phyloP scores from a whole-genome alignment of 1,284 basidiomycete species.

The Ceratobasidium sp. region DNA sequence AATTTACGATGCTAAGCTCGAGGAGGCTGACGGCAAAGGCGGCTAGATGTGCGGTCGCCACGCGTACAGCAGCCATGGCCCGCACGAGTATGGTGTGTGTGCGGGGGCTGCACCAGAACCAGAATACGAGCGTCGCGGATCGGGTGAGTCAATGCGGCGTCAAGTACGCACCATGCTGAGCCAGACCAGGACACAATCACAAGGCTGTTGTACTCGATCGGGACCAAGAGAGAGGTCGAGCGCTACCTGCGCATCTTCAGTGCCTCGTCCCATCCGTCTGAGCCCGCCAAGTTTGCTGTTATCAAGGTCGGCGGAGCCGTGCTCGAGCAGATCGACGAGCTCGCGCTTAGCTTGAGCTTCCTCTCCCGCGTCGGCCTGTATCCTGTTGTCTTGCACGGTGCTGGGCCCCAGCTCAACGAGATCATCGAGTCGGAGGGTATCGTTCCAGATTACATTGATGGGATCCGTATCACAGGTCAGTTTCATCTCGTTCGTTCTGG shows the following conservation, averaged over 20 bases:
- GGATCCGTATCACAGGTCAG: slow-evolving; percentile 91
- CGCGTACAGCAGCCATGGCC: background rate
- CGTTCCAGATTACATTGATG: slow-evolving; percentile 93
- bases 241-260: slow-evolving; percentile 96
- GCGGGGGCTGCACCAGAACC: slow-evolving; percentile 12
- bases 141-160: slow-evolving; percentile 7
- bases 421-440: slow-evolving; percentile 91
- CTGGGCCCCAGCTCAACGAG: slow-evolving; percentile 92
- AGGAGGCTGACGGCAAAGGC: slow-evolving; percentile 6
- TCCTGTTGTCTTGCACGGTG: slow-evolving; percentile 93
- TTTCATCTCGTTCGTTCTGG: slow-evolving; percentile 39
- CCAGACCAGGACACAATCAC: slow-evolving; percentile 86
- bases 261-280: slow-evolving; percentile 81
- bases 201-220: slow-evolving; percentile 92
- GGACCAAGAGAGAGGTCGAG: slow-evolving; percentile 94
- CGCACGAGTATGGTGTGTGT: background rate
- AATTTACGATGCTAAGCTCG: slow-evolving; percentile 26
- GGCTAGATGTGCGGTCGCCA: slow-evolving; percentile 2
- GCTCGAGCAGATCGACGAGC: slow-evolving; percentile 87
- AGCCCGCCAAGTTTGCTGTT: slow-evolving; percentile 91
- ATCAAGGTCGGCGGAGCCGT: slow-evolving; percentile 96
- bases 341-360: slow-evolving; percentile 92
- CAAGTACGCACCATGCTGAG: background rate
- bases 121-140: slow-evolving; percentile 25
- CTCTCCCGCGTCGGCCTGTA: slow-evolving; percentile 93